Evolutionary conservation across 352 stramenopile genomes (phyloP).

Genomic region (Phytopythium oedochilum): DNA sequence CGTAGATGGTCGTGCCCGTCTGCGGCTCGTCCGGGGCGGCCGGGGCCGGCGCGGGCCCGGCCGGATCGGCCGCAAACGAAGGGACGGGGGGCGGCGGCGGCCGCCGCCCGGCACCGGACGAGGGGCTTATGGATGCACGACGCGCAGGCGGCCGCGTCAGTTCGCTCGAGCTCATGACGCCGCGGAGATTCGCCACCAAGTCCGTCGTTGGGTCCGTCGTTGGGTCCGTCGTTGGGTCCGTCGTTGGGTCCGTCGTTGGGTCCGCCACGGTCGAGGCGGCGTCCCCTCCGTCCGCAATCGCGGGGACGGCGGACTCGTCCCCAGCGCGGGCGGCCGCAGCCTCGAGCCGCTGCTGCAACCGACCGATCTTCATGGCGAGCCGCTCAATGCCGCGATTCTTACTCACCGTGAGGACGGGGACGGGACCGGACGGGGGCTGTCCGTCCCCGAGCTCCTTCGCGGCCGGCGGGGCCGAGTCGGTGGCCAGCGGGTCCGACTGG

Average conservation of each 20-base stretch:
- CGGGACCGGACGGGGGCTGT: neutral
- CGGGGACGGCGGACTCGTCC: neutral
- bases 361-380: constrained; percentile 41
- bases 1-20: constrained; percentile 37
- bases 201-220: constrained; percentile 35
- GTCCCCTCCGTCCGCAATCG: neutral
- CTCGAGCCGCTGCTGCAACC: constrained; percentile 40
- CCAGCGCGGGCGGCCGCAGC: constrained; percentile 8
- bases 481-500: constrained; percentile 18
- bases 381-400: constrained; percentile 38
- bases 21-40: constrained; percentile 1
- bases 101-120: constrained; percentile 8
- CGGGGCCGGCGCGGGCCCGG: too few species aligned
- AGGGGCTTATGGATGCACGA: constrained; percentile 12
- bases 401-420: constrained; percentile 22
- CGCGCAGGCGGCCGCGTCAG: constrained; percentile 37
- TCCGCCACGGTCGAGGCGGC: neutral
- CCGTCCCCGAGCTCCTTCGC: neutral
- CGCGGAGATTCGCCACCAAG: constrained; percentile 46
- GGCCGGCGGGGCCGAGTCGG: neutral
- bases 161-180: constrained; percentile 76
- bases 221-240: constrained; percentile 1
- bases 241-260: constrained; percentile 10
- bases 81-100: constrained; percentile 11
- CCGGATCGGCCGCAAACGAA: constrained; percentile 1